Evolutionary conservation across 1,139 yeast species (phyloP).

Genomic region (Yamadazyma songkhlaensis): DNA sequence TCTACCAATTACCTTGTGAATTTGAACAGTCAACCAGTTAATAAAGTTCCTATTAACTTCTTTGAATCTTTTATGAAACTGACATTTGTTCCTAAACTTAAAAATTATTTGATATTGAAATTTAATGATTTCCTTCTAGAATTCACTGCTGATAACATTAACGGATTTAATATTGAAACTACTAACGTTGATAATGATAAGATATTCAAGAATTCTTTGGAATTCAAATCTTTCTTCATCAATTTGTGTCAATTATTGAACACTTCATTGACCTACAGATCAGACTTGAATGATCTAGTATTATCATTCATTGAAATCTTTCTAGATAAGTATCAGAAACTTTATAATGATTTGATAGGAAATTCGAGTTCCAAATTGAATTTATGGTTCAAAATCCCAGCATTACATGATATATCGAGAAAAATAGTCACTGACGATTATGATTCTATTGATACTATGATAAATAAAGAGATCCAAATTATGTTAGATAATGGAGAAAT

Average conservation of each 20-base stretch:
- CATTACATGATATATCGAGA: slow-evolving; percentile 32
- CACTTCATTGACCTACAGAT: slow-evolving; percentile 57
- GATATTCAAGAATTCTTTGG: slow-evolving; percentile 50
- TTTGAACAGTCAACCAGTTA: slow-evolving; percentile 11
- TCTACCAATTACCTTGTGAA: slow-evolving; percentile 39
- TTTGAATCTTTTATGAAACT: slow-evolving; percentile 63
- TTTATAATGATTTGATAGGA: slow-evolving; percentile 30
- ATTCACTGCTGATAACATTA: slow-evolving; percentile 6
- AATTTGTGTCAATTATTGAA: slow-evolving; percentile 55
- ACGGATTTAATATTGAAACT: slow-evolving; percentile 8
- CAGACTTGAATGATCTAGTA: slow-evolving; percentile 48
- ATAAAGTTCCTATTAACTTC: slow-evolving; percentile 41
- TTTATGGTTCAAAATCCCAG: slow-evolving; percentile 43
- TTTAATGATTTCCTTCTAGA: slow-evolving; percentile 26
- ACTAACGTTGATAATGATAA: slow-evolving; percentile 2
- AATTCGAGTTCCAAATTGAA: slow-evolving; percentile 18
- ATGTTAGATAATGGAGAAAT: slow-evolving; percentile 28
- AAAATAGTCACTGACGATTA: slow-evolving; percentile 19
- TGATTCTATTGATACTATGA: slow-evolving; percentile 11
- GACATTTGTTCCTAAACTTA: slow-evolving; percentile 64
- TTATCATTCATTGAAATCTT: slow-evolving; percentile 34
- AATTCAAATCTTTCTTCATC: slow-evolving; percentile 51
- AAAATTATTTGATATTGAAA: slow-evolving; percentile 45
- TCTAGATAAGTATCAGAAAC: slow-evolving; percentile 26
- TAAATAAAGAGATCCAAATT: slow-evolving; percentile 34